phyloP scores from a whole-genome alignment of 305 asterid species.

The Solanum hybrid region DNA sequence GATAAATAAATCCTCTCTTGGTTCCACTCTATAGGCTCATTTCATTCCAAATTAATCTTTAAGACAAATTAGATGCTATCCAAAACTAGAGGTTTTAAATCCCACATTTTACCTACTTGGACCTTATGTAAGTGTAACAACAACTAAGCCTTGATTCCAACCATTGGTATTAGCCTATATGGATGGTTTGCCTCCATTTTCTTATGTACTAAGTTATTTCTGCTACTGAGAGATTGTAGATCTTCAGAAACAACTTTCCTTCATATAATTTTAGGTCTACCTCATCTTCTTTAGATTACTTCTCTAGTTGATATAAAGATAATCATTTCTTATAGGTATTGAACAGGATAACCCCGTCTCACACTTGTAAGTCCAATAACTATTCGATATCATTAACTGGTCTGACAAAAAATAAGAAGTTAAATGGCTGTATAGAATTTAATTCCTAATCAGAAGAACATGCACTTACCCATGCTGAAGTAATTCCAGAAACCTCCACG shows the following conservation, averaged over 20 bases:
- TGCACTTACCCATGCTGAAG: conserved; percentile 84
- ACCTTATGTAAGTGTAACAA: neutral
- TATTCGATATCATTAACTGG: neutral
- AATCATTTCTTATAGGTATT: neutral
- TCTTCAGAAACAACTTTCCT: neutral
- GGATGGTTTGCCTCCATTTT: neutral
- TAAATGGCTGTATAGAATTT: neutral
- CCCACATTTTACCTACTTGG: neutral
- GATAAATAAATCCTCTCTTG: neutral
- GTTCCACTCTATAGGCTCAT: neutral
- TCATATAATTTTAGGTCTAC: neutral
- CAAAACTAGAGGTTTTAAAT: neutral
- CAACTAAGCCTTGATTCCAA: neutral
- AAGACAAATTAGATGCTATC: neutral
- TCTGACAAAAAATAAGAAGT: neutral
- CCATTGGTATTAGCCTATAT: neutral
- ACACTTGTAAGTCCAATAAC: neutral
- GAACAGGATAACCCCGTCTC: neutral
- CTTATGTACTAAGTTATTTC: neutral
- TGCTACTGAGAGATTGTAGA: neutral
- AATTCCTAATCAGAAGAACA: conserved; percentile 1
- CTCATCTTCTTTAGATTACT: neutral
- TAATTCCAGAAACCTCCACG: conserved; percentile 98
- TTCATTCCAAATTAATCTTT: neutral
- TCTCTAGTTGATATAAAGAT: neutral